These are phyloP conservation scores for Tritrichomonas foetus DNA, from an alignment of 208 protist genomes.

Conservation along the genomic window DNA sequence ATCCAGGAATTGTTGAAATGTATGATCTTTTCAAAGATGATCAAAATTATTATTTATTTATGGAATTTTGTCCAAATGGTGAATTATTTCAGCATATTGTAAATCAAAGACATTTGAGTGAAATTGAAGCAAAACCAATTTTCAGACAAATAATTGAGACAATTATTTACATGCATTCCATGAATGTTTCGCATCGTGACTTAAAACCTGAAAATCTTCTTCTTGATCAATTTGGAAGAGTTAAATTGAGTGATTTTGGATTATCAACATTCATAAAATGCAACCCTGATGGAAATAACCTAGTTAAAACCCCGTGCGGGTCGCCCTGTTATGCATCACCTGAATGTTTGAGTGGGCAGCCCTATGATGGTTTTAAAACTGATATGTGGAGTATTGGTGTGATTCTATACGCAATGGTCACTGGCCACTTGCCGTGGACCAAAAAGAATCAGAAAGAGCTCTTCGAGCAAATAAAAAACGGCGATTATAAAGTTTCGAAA, in stretches of 20 bases:
- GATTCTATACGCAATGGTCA: neutral
- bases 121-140: neutral
- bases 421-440: neutral
- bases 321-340: neutral
- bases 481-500: too few relatives aligned
- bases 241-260: slow-evolving; percentile 26
- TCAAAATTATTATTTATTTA: slow-evolving; percentile 37
- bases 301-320: neutral
- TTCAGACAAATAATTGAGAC: neutral
- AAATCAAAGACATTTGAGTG: neutral
- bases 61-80: slow-evolving; percentile 41
- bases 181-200: slow-evolving; percentile 7
- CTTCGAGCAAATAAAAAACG: neutral
- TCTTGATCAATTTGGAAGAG: neutral
- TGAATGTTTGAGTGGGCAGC: neutral
- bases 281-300: neutral
- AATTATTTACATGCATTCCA: neutral
- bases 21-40: neutral
- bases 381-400: neutral
- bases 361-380: neutral
- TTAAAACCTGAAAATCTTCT: slow-evolving; percentile 24
- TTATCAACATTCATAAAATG: neutral
- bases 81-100: slow-evolving; percentile 5
- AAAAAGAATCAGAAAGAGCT: neutral
- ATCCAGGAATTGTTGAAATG: neutral